A percentile compares a stretch with the other conserved stretches of the same genome.
Evolutionary conservation across 352 stramenopile species (phyloP).

Genomic region (Achlya hypogyna): DNA sequence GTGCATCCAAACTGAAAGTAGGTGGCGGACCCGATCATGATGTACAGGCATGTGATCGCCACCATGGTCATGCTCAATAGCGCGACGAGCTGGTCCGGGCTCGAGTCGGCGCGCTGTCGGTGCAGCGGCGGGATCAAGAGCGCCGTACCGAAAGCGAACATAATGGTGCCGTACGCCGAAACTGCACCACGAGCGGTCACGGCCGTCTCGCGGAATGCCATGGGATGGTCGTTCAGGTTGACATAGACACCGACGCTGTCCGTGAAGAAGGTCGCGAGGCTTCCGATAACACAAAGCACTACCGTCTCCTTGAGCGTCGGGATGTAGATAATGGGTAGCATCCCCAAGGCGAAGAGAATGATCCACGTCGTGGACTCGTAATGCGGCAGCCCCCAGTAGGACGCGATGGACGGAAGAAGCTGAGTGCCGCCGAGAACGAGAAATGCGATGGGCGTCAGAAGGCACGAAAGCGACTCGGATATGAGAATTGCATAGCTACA

Average conservation of each 20-base stretch:
- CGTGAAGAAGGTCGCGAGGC: constrained; percentile 35
- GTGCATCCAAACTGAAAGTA: constrained; percentile 70
- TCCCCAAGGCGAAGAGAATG: constrained; percentile 35
- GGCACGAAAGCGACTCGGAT: constrained; percentile 48
- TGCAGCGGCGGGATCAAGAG: constrained; percentile 62
- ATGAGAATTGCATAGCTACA: constrained; percentile 28
- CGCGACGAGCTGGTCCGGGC: constrained; percentile 42
- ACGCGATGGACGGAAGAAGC: constrained; percentile 39
- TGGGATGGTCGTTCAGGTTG: constrained; percentile 31
- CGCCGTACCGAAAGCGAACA: constrained; percentile 55
- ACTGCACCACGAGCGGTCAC: constrained; percentile 32
- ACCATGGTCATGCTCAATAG: constrained; percentile 42
- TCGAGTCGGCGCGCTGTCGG: constrained; percentile 26
- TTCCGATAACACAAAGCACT: constrained; percentile 40
- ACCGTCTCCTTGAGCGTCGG: constrained; percentile 43
- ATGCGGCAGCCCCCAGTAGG: constrained; percentile 24
- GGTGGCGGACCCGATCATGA: constrained; percentile 51
- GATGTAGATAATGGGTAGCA: constrained; percentile 54
- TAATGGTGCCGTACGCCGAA: constrained; percentile 56
- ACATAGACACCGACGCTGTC: constrained; percentile 46
- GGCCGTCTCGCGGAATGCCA: constrained; percentile 42
- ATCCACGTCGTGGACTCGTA: constrained; percentile 49
- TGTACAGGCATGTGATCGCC: constrained; percentile 62
- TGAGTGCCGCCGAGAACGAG: constrained; percentile 56
- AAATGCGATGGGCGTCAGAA: constrained; percentile 62